A percentile compares a stretch with the other conserved stretches of the same genome.
These are phyloP conservation scores for Xylariaceae sp. DNA, from an alignment of 2,329 filamentous ascomycete species.

Conservation along the genomic window DNA sequence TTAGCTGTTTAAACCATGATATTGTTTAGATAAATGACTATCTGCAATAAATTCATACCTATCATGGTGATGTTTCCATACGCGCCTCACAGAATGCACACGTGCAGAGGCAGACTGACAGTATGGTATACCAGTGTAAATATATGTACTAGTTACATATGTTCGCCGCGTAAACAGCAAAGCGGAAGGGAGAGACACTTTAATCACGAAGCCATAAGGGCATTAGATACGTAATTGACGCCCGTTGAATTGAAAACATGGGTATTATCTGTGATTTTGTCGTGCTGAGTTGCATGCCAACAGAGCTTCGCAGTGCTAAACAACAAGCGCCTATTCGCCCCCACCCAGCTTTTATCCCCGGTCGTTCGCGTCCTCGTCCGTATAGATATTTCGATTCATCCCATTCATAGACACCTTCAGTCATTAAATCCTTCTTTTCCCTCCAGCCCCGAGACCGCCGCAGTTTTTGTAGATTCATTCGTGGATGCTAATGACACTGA, in stretches of 20 bases:
- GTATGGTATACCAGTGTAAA: too few relatives aligned
- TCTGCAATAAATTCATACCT: background rate
- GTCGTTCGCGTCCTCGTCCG: conserved; percentile 1
- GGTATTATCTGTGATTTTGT: conserved; percentile 18
- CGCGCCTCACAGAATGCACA: background rate
- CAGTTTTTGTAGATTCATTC: conserved; percentile 1
- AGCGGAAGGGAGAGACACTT: background rate
- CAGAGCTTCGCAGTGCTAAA: conserved; percentile 14
- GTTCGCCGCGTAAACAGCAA: too few relatives aligned
- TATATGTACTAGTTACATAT: too few relatives aligned
- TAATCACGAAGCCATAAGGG: background rate
- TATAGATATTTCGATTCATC: conserved; percentile 5
- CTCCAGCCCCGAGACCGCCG: background rate
- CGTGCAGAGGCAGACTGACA: too few relatives aligned
- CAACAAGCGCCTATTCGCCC: conserved; percentile 14
- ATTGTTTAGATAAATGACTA: background rate
- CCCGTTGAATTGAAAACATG: background rate
- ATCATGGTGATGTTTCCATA: background rate
- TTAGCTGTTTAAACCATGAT: background rate
- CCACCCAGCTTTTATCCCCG: background rate
- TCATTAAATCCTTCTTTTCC: conserved; percentile 8
- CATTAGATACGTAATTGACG: background rate
- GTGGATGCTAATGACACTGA: conserved; percentile 1
- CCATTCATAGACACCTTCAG: conserved; percentile 13
- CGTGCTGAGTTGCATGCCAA: conserved; percentile 11